Conservation (phyloP, 2,329 filamentous ascomycete species). For the Claviceps paspali region DNA sequence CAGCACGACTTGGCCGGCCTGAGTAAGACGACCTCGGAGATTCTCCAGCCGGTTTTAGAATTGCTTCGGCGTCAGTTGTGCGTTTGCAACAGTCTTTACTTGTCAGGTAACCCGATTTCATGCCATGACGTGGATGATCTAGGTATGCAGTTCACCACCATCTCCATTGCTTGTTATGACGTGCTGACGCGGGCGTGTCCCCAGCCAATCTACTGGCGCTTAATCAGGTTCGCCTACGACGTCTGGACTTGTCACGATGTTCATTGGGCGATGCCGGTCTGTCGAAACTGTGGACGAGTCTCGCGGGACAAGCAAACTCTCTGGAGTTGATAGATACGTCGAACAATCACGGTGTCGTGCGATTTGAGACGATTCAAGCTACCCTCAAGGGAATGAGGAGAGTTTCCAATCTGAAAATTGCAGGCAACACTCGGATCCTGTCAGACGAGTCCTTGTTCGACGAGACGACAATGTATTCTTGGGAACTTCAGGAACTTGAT, state of each 20-base stretch:
- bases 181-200: background rate
- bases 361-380: conserved; percentile 28
- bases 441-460: conserved; percentile 31
- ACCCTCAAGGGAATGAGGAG: conserved; percentile 27
- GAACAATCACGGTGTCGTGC: conserved; percentile 35
- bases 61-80: conserved; percentile 30
- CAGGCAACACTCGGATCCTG: conserved; percentile 33
- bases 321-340: conserved; percentile 36
- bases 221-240: conserved; percentile 25
- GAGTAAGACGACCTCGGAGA: conserved; percentile 20
- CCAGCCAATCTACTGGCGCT: conserved; percentile 18
- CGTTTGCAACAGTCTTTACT: conserved; percentile 33
- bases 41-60: conserved; percentile 33
- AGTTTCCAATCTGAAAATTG: conserved; percentile 34
- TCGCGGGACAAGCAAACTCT: conserved; percentile 28
- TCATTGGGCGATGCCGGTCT: conserved; percentile 34
- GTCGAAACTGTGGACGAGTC: conserved; percentile 29
- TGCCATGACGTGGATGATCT: conserved; percentile 32
- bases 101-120: conserved; percentile 34
- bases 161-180: background rate
- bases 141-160: conserved; percentile 18
- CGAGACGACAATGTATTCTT: conserved; percentile 24
- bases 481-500: conserved; percentile 37
- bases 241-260: conserved; percentile 35
- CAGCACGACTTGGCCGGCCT: conserved; percentile 10